Base-by-base conservation (phyloP, 441 rosid species). In the Flueggea neowawraea region DNA sequence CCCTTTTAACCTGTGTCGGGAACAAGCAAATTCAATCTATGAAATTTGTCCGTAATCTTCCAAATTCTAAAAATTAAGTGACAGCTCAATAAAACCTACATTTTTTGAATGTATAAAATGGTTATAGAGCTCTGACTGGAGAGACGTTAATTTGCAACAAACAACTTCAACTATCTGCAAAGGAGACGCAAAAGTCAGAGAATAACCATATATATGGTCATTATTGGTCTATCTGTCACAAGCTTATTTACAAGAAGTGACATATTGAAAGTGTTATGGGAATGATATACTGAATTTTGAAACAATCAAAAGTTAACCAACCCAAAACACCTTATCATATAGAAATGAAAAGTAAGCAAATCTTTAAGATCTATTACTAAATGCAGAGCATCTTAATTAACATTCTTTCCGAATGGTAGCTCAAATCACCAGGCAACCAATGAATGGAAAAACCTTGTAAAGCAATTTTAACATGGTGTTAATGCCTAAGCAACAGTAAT, bases 41-140 rank as follows among this genome's bases (percentile, higher is more conserved):
- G 31, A 65, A 41, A 31, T 31, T 49, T 41, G 57, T 16, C 63
- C 43, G 54, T 58, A 57, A 39, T 48, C 58, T 41, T 41, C 56
- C 57, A 9, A 50, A 69, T 49, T 54, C 10, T 11, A 55, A 56
- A 56, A 33, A 52, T 53, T 36, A 39, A 52, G 12, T 32, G 31
- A 31, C 31, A 58, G 44, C 52, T 58, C 48, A 66, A 65, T 47
- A 65, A 68, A 68, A 64, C 88, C 56, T 74, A 91, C 97, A 79
- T 95, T 95, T 86, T 95, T 95, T 57, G 97, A 95, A 68, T 89
- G 96, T 72, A 95, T 86, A 72, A 95, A 95, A 75, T 95, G 96
- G 73, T 84, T 84, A 73, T 95, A 95, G 54, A 95, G 72, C 65
- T 82, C 88, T 64, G 89, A 67, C 78, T 91, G 97, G 62, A 95